Percentiles rank a stretch among this genome's conserved stretches.
Evolutionary conservation across 73 alveolate species (phyloP).

Genomic region (Paramecium primaurelia): DNA sequence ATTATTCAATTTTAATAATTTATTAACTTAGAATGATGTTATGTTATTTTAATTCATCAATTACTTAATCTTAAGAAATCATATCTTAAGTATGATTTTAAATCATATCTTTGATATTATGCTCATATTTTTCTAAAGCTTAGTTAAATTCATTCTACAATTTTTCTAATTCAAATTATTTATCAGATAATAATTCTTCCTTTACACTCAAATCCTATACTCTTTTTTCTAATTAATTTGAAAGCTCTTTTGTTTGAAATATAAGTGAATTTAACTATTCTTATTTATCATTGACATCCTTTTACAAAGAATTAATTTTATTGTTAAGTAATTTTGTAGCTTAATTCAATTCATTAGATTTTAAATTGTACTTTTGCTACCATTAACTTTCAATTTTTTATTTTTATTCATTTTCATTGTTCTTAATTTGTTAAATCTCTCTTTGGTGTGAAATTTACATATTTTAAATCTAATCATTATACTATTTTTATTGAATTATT

Average conservation of each 20-base stretch:
- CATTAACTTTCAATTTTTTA: neutral
- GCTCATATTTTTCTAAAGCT: slow-evolving; percentile 18
- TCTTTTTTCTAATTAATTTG: neutral
- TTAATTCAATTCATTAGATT: neutral
- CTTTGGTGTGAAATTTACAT: neutral
- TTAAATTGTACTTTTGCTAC: neutral
- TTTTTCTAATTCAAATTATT: neutral
- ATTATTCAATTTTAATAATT: neutral
- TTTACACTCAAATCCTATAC: neutral
- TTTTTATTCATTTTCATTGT: neutral
- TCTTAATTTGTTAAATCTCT: neutral
- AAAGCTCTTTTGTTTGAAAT: neutral
- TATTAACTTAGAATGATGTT: neutral
- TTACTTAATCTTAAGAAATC: neutral
- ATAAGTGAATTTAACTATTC: neutral
- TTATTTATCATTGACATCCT: neutral
- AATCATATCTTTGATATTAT: neutral
- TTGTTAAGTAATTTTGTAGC: neutral
- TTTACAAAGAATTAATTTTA: neutral
- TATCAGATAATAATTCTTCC: neutral
- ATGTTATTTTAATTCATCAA: neutral
- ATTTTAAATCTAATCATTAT: neutral
- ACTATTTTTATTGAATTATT: neutral
- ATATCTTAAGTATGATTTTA: neutral
- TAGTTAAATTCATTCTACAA: neutral